Base-by-base conservation (phyloP, 75 land plant genomes). In the Cunninghamia lanceolata region DNA sequence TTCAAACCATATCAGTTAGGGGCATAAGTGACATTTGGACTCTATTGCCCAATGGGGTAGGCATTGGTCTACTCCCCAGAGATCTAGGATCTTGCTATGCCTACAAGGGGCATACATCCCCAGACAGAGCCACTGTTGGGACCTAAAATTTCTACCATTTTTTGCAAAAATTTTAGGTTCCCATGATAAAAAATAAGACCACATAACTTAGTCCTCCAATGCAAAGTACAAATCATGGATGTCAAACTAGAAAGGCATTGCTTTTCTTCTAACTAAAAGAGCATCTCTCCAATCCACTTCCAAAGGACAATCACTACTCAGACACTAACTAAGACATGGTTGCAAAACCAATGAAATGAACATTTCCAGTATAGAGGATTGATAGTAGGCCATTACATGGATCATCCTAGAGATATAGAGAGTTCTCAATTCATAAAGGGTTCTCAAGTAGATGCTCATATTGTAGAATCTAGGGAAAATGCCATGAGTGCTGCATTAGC, bases 401-500 rank as follows among this genome's bases (percentile, higher is more conserved):
- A 53, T 32, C 38, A 52, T 45, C 7, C 63, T 9, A 66, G 84
- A 17, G 84, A 53, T 32, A 10, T 46, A 83, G 63, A 52, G 39
- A 30, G 36, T 83, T 19, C 35, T 34, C 28, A 36, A 36, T 52
- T 21, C 36, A 83, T 35, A 16, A n/a, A 83, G 40, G 39, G 52
- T 36, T 52, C n/a, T 52, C 38, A 21, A 83, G 19, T 11, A 32
- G 84, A 83, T 83, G 38, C 6, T 34, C 10, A 45, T 83, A 83
- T 52, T 54, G 10, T 36, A 47, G 56, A 52, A 15, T 54, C 40
- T 8, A 83, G 50, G 38, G 63, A 83, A 35, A 83, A 21, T 83
- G 84, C 84, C 77, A 43, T 43, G 35, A 77, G 76, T 38, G 52
- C 83, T 45, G 82, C 85, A n/a, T 42, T 45, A 54, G 85, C 40